Base-by-base conservation (phyloP, 352 stramenopile genomes). In the Globisporangium solare region DNA sequence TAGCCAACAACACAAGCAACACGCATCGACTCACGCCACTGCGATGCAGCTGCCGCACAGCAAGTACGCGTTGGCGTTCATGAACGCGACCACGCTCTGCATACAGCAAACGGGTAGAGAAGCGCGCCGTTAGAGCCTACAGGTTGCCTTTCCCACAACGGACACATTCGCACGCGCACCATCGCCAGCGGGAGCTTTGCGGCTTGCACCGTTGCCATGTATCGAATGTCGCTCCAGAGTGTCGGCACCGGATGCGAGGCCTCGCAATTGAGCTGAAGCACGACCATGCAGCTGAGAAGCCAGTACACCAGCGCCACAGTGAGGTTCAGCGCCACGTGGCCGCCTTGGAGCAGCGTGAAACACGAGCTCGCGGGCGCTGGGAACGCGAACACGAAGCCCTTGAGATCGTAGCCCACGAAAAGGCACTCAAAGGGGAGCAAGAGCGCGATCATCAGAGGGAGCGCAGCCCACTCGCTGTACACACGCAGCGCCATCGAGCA, bases 201-300 rank as follows among this genome's bases (percentile, higher is more conserved):
- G 4, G 61, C 37, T n/a, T 78, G 67, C 12, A 58, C 63, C 45
- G 77, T 43, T 27, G 62, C 55, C 10, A 60, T 68, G 50, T 87
- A 88, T 0, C 71, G 67, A 13, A 78, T 55, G 66, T 88, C 71
- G 5, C 71, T 87, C 79, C 79, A 90, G 27, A 88, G 24, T 13
- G 71, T 79, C 47, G 79, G 76, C 4, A 71, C 20, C 1, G 79
- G 79, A 13, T 53, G 24, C 1, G 79, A 85, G 6, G 67, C 58
- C 50, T 90, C 76, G 48, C 72, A 86, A 37, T 85, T 87, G 27
- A 88, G 64, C 47, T 90, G 80, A 13, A 90, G 70, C 2, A 56
- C 55, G 14, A 88, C 60, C 6, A 58, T 56, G 41, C 57, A 71
- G 22, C 54, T 70, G 11, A 68, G 32, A 3, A 73, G 51, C 47